Conservation (phyloP, 2,329 filamentous ascomycete genomes). For the Trichoderma koningiopsis region DNA sequence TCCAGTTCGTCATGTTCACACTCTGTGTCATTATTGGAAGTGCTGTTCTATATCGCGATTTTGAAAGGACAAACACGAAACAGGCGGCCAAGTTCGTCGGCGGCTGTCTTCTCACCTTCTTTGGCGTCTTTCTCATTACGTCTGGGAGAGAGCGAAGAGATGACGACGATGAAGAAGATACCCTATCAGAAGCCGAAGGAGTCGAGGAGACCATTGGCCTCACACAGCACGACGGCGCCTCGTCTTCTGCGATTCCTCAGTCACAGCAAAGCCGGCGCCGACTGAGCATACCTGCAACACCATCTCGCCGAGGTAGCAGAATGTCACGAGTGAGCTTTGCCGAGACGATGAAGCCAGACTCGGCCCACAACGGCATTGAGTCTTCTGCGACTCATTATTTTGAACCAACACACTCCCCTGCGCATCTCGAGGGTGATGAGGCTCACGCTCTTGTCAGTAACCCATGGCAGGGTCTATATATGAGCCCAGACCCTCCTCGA, state of each 20-base stretch:
- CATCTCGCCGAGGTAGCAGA: slow-evolving; percentile 53
- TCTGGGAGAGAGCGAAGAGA: slow-evolving; percentile 71
- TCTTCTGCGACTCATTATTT: slow-evolving; percentile 42
- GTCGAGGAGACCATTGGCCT: slow-evolving; percentile 66
- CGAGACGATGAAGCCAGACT: slow-evolving; percentile 42
- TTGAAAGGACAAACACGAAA: slow-evolving; percentile 74
- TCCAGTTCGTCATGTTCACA: slow-evolving; percentile 96
- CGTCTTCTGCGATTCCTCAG: slow-evolving; percentile 25
- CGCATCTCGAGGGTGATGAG: slow-evolving; percentile 41
- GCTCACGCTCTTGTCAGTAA: slow-evolving; percentile 46
- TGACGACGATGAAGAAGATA: slow-evolving; percentile 56
- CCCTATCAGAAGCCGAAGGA: slow-evolving; percentile 57
- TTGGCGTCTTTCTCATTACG: slow-evolving; percentile 96
- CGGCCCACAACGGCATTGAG: slow-evolving; percentile 41
- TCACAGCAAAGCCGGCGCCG: neutral
- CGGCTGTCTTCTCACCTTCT: slow-evolving; percentile 89
- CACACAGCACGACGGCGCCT: slow-evolving; percentile 48
- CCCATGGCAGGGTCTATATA: slow-evolving; percentile 46
- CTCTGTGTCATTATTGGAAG: slow-evolving; percentile 94
- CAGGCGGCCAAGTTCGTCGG: slow-evolving; percentile 84
- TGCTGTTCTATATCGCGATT: slow-evolving; percentile 90
- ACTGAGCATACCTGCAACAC: slow-evolving; percentile 31
- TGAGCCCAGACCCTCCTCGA: slow-evolving; percentile 37
- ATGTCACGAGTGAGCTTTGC: slow-evolving; percentile 51
- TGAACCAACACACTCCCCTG: slow-evolving; percentile 37